Conservation (phyloP, 164 flowering plant species). For the Paratinospora sagittata region DNA sequence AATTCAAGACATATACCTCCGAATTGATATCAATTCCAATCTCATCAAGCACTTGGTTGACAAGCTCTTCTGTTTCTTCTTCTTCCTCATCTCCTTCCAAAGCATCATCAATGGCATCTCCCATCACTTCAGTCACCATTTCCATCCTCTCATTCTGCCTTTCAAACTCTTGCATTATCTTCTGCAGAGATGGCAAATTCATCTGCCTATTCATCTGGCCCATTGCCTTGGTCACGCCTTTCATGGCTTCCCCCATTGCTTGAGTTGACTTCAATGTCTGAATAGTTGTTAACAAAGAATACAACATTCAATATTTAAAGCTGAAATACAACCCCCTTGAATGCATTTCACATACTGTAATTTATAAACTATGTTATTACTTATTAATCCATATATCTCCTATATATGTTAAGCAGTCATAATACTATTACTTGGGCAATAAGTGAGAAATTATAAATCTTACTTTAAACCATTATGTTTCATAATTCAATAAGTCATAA, state of each 20-base stretch:
- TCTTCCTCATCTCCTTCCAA: slow-evolving; percentile 92
- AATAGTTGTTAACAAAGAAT: background rate
- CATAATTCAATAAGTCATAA: too few relatives aligned
- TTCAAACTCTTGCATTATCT: slow-evolving; percentile 81
- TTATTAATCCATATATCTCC: too few relatives aligned
- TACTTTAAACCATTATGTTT: too few relatives aligned
- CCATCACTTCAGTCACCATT: slow-evolving; percentile 78
- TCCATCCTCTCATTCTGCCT: slow-evolving; percentile 89
- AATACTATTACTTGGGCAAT: too few relatives aligned
- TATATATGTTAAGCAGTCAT: too few relatives aligned
- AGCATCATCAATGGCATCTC: slow-evolving; percentile 82
- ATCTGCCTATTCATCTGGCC: slow-evolving; percentile 89
- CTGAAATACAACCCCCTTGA: background rate
- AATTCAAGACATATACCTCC: slow-evolving; percentile 38
- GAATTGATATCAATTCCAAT: slow-evolving; percentile 68
- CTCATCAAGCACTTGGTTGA: slow-evolving; percentile 79
- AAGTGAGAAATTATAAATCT: too few relatives aligned
- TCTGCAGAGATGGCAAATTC: slow-evolving; percentile 78
- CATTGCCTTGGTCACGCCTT: slow-evolving; percentile 89
- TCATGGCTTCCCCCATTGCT: slow-evolving; percentile 95
- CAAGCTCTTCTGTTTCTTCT: slow-evolving; percentile 77
- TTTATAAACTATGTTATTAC: too few relatives aligned
- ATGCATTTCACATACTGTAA: background rate
- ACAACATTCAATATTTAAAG: background rate
- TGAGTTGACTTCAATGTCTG: slow-evolving; percentile 87